These are phyloP conservation scores for Otatea glauca DNA, from an alignment of 176 grass and related monocot genomes.

Conservation along the genomic window DNA sequence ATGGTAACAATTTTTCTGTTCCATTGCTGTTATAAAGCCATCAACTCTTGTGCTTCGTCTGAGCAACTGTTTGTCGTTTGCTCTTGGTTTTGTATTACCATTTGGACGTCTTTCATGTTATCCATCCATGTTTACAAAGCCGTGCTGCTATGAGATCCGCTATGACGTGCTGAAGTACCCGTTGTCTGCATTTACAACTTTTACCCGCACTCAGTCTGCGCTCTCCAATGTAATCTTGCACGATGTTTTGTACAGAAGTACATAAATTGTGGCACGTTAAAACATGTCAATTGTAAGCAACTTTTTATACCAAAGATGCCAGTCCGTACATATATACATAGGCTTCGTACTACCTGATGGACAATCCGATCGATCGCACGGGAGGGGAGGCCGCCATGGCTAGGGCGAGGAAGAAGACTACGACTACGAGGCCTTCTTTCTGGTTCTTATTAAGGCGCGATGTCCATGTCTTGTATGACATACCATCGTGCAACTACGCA, in stretches of 20 bases:
- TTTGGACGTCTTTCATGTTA: not conserved
- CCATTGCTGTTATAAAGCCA: not conserved
- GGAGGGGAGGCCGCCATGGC: too few species aligned
- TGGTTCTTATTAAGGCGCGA: too few species aligned
- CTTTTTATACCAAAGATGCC: not conserved
- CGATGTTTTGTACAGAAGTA: not conserved
- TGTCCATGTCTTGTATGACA: too few species aligned
- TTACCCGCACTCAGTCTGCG: not conserved
- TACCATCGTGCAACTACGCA: too few species aligned
- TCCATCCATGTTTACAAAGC: not conserved
- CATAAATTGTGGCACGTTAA: not conserved
- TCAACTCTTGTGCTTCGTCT: not conserved
- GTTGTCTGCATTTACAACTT: not conserved
- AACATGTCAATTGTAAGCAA: not conserved
- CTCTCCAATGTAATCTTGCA: not conserved
- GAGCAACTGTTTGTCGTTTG: not conserved
- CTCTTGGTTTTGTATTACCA: not conserved
- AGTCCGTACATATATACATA: too few species aligned
- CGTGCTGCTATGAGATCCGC: not conserved
- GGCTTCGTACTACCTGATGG: too few species aligned
- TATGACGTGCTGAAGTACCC: not conserved
- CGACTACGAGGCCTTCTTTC: too few species aligned
- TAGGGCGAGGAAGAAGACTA: too few species aligned
- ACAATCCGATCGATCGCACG: too few species aligned
- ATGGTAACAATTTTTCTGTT: not conserved